These are phyloP conservation scores for Taphrina communis DNA, from an alignment of 1,139 yeast genomes.

Conservation along the genomic window DNA sequence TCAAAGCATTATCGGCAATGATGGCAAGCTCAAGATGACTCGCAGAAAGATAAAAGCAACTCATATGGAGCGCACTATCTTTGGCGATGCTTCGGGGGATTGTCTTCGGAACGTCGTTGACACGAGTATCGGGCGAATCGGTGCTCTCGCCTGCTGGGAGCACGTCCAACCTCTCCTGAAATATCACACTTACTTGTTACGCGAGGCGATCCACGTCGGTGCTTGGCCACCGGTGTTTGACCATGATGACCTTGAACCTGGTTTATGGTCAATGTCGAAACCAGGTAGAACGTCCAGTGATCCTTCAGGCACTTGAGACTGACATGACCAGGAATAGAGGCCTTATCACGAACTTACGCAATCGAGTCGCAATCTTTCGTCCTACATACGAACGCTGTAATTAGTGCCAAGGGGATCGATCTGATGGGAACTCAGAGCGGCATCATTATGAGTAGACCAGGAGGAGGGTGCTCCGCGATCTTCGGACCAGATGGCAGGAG, in stretches of 20 bases:
- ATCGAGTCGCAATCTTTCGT: conserved; percentile 14
- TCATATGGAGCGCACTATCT: conserved; percentile 16
- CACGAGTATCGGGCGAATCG: background rate
- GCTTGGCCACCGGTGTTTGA: conserved; percentile 28
- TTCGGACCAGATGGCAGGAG: conserved; percentile 21
- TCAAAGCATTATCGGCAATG: conserved; percentile 4
- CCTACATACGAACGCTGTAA: background rate
- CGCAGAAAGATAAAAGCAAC: conserved; percentile 14
- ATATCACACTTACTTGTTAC: conserved; percentile 5
- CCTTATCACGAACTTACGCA: conserved; percentile 9
- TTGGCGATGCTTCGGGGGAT: conserved; percentile 15
- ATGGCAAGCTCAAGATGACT: conserved; percentile 4
- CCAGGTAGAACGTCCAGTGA: background rate
- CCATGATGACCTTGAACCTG: background rate
- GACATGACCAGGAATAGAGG: conserved; percentile 6
- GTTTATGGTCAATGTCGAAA: conserved; percentile 5
- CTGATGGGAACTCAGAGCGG: conserved; percentile 5
- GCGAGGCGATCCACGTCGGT: conserved; percentile 13
- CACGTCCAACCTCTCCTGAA: conserved; percentile 16
- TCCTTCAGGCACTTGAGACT: background rate
- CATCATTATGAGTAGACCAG: conserved; percentile 10
- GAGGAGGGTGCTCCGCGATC: conserved; percentile 14
- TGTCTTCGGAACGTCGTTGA: background rate
- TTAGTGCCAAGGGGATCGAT: conserved; percentile 1
- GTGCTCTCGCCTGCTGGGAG: conserved; percentile 17